Evolutionary conservation across 331 rosid genomes (phyloP).

Genomic region (Quercus tomentella): DNA sequence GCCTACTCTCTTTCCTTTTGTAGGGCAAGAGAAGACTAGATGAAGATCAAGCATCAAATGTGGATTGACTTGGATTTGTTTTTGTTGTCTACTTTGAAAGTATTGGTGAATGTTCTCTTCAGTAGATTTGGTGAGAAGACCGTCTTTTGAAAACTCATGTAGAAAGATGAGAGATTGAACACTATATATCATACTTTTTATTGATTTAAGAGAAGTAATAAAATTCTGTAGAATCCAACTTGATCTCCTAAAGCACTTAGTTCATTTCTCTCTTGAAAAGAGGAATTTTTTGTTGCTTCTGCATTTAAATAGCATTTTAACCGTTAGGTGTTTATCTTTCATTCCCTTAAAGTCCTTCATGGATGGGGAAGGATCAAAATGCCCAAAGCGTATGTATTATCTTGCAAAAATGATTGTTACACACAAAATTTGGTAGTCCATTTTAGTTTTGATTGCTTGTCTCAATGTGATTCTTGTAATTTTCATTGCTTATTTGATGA

Average conservation of each 20-base stretch:
- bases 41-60: constrained; percentile 65
- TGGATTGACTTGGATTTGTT: constrained; percentile 53
- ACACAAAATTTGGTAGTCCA: constrained; percentile 2
- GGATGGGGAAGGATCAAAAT: background rate
- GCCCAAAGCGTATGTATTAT: constrained; percentile 3
- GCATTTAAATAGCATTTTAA: background rate
- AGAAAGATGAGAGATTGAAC: constrained; percentile 18
- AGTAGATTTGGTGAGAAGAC: constrained; percentile 36
- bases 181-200: background rate
- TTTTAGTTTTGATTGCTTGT: background rate
- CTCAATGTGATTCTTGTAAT: background rate
- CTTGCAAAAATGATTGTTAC: background rate
- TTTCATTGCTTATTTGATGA: background rate
- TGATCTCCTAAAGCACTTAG: constrained; percentile 1
- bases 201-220: background rate
- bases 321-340: background rate
- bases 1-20: constrained; percentile 46
- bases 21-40: constrained; percentile 87
- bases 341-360: background rate
- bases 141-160: constrained; percentile 16
- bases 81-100: constrained; percentile 44
- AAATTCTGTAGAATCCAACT: constrained; percentile 10
- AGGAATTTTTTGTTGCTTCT: background rate
- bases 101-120: constrained; percentile 34
- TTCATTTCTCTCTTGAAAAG: background rate